Base-by-base conservation (phyloP, 495 filamentous ascomycete genomes). In the Wilcoxina mikolae region DNA sequence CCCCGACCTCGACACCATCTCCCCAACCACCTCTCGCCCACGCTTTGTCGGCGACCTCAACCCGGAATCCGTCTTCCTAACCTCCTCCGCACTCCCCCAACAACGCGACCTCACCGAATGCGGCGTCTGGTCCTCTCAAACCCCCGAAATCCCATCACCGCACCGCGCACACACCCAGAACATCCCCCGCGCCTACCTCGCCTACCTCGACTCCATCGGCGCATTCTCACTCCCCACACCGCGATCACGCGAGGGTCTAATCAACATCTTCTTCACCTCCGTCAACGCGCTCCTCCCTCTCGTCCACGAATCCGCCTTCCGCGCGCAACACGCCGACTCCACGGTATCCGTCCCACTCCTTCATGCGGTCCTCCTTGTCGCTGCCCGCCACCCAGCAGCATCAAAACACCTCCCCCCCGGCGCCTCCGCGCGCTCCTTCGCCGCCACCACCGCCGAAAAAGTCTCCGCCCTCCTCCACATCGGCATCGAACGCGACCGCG, bases 21-120 rank as follows among this genome's bases (percentile, higher is more conserved):
- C n/a, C n/a, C n/a, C n/a, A n/a, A 39, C 35, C 35, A 15, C 35
- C 35, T 39, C 35, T 39, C 20, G 35, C 15, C 46, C 46, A 1
- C 64, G 71, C 25, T 75, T 75, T 45, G 66, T 75, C 24, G 73
- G 73, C 24, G 71, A 74, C 55, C 60, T 74, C 10, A 75, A 73
- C 51, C 73, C 73, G 5, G 72, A 75, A 59, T 67, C 72, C 25
- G 66, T 71, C 3, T 72, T 75, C 57, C 68, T 69, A 4, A 68
- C 70, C 3, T 41, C 53, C 0, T 29, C 53, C 0, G 53, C 61
- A 1, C 51, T 68, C 0, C 53, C 58, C 22, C 64, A 65, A 17
- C 66, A 57, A 50, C 68, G 68, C 35, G 61, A 69, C 46, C 65
- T 67, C 9, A 68, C 67, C 55, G 69, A 68, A 15, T 58, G 74